Evolutionary conservation across 1,284 basidiomycete species (phyloP), one percentile per base, ranked within the genome.

Genomic region (Irpex sp.): DNA sequence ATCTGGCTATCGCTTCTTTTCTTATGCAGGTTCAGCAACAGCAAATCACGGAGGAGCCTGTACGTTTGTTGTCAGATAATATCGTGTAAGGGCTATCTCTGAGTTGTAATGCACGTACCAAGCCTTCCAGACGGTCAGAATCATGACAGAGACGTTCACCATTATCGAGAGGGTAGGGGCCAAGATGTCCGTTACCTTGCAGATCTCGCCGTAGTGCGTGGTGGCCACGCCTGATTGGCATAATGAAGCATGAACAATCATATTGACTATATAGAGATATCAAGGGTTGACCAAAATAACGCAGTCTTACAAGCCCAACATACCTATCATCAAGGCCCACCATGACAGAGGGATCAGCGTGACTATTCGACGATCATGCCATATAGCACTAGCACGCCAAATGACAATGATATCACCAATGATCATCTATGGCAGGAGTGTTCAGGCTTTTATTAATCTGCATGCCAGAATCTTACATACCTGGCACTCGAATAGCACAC

Each of bases 331-430:
- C 49, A 62, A 44, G 7, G n/a, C 54, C 65, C 65, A 66, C 62
- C 62, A 66, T 31, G 58, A 64, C 17, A 66, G 51, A 6, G 65
- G 65, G 31, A 66, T 9, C 3, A 62, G 6, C 6, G 59, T 48
- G 40, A 66, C 60, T 9, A 44, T 36, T 19, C 60, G 51, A 4
- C 60, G 47, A 19, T 66, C 65, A 52, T 63, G 62, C 65, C 65
- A 66, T 21, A 66, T 66, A 5, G 65, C 65, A 58, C 54, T 44
- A 6, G 60, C 62, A 19, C 65, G 59, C 65, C 65, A 66, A n/a
- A 66, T 66, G 5, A 66, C 65, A 26, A 66, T 56, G 17, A 66
- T 54, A 31, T 66, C 65, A 1, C 65, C 65, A 19, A 64, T 17
- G 8, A 66, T 66, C 65, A 66, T 66, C 65, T 66, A 34, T 26